Base-by-base conservation (phyloP, 1,284 basidiomycete species). In the Veloporphyrellus conicus region DNA sequence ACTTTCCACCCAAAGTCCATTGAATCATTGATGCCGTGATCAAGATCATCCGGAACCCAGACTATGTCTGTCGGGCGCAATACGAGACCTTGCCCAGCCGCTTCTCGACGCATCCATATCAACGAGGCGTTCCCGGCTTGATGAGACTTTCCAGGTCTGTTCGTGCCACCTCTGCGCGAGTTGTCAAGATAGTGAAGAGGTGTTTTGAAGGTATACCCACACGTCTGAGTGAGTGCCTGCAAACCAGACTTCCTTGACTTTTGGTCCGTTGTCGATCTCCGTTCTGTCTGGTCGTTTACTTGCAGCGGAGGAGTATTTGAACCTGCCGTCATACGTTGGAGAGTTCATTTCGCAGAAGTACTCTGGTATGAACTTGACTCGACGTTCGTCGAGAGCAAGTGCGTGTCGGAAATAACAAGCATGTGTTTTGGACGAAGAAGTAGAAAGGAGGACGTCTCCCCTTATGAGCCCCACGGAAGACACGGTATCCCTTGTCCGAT, bases 291-390 rank as follows among this genome's bases (percentile, higher is more conserved):
- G n/a, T n/a, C n/a, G n/a, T n/a, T n/a, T n/a, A n/a, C n/a, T n/a
- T n/a, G n/a, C n/a, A n/a, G n/a, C n/a, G n/a, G n/a, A n/a, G n/a
- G n/a, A n/a, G n/a, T n/a, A n/a, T n/a, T n/a, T n/a, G n/a, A n/a
- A n/a, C n/a, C n/a, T n/a, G n/a, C n/a, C n/a, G n/a, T n/a, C n/a
- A n/a, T n/a, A n/a, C n/a, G n/a, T n/a, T n/a, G n/a, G n/a, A n/a
- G n/a, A n/a, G 7, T 56, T 59, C 33, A 53, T 14, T n/a, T 61
- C 59, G 3, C 0, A 0, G 22, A 60, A 59, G 23, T 66, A 67
- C 47, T 73, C 71, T 0, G 71, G 68, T 44, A 68, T 59, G 52
- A 71, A 72, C 39, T 70, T 70, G 29, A 69, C 50, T 55, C 68
- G 62, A 22, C 54, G 54, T 44, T 71, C 70, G 46, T 71, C 69